phyloP scores from a whole-genome alignment of 106 monocot species.

The Dioscorea alata region DNA sequence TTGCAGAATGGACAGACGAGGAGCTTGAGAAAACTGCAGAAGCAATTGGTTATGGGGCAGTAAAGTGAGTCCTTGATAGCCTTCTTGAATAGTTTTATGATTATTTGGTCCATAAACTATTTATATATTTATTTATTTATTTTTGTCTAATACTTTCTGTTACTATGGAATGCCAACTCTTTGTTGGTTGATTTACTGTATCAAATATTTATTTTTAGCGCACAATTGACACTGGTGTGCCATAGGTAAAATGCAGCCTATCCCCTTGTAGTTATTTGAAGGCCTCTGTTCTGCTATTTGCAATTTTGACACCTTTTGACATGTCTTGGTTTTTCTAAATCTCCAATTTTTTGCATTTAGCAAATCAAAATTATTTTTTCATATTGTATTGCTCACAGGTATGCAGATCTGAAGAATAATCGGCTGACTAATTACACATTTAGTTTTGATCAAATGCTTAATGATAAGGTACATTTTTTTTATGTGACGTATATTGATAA shows the following conservation, averaged over 20 bases:
- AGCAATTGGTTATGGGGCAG: constrained; percentile 95
- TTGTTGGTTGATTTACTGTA: no score
- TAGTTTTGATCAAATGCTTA: constrained; percentile 93
- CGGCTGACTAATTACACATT: constrained; percentile 86
- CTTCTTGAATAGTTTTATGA: no score
- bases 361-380: background rate
- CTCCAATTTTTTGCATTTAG: background rate
- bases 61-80: constrained; percentile 54
- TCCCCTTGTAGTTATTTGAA: no score
- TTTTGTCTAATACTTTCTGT: background rate
- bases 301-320: background rate
- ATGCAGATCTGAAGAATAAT: constrained; percentile 97
- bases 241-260: no score
- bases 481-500: background rate
- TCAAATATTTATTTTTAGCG: no score
- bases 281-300: no score
- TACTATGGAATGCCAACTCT: no score
- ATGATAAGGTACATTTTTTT: constrained; percentile 60
- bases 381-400: constrained; percentile 29
- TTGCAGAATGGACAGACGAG: constrained; percentile 71
- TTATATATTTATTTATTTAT: background rate
- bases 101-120: background rate
- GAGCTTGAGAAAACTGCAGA: constrained; percentile 83
- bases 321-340: background rate
- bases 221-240: no score